Percentiles rank a stretch among this genome's conserved stretches.
Evolutionary conservation across 2,329 filamentous ascomycete species (phyloP).

Genomic region (Paraconiothyrium brasiliense): DNA sequence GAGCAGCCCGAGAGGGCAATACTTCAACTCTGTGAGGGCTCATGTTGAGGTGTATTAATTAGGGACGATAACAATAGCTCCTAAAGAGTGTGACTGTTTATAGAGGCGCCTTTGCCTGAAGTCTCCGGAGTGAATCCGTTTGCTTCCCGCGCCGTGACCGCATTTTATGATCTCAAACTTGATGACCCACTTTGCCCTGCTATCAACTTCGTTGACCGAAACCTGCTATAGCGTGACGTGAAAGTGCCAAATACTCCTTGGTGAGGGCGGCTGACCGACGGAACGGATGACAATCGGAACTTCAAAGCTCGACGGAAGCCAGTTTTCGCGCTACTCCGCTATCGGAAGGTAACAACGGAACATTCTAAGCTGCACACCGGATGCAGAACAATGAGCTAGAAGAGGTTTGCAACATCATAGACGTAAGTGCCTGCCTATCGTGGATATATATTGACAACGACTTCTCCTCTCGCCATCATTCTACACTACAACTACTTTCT

Average conservation of each 20-base stretch:
- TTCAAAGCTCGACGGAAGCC: slow-evolving; percentile 3
- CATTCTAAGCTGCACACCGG: background rate
- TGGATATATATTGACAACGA: slow-evolving; percentile 11
- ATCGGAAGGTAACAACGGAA: slow-evolving; percentile 1
- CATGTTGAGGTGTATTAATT: slow-evolving; percentile 25
- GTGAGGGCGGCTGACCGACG: slow-evolving; percentile 9
- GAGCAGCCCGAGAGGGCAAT: slow-evolving; percentile 40
- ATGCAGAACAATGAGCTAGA: background rate
- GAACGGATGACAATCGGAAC: slow-evolving; percentile 20
- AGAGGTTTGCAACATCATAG: background rate
- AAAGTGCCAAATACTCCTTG: background rate
- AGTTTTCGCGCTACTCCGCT: slow-evolving; percentile 2
- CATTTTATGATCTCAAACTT: background rate
- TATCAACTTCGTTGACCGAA: background rate
- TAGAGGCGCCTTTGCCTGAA: background rate
- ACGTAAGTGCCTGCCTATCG: slow-evolving; percentile 22
- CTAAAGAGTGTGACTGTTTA: background rate
- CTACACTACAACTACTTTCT: slow-evolving; percentile 1
- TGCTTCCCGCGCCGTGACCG: background rate
- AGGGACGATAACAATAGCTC: background rate
- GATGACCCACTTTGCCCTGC: background rate
- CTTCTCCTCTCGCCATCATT: slow-evolving; percentile 9
- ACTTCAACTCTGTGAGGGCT: slow-evolving; percentile 39
- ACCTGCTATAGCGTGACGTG: slow-evolving; percentile 4
- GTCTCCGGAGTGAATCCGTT: background rate